Base-by-base conservation (phyloP, 2,329 filamentous ascomycete genomes). In the Chalara sp. region DNA sequence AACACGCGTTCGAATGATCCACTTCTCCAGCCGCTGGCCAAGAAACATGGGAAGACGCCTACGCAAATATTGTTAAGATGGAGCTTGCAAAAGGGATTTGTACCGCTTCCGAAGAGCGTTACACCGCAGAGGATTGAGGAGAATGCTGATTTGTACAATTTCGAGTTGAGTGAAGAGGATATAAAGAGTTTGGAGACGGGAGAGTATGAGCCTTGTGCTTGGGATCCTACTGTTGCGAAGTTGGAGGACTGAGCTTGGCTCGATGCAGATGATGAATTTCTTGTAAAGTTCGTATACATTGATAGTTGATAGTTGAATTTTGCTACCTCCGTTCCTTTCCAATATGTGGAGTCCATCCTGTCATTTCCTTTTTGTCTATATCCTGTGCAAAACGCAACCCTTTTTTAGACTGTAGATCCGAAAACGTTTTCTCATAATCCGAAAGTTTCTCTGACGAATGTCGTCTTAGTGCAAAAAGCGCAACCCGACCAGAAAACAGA, bases 11-110 rank as follows among this genome's bases (percentile, higher is more conserved):
- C 83, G 56, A 80, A 83, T 40, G 86, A 95, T 56, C 71, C 78
- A 55, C 79, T 77, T 10, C 71, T 93, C 32, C 75, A 78, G 53
- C 73, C 73, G 11, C 69, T 95, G 51, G 80, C 83, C 1, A 72
- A 84, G 60, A 91, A 89, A 70, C 80, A 93, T 65, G 35, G 35
- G n/a, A 90, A 86, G 70, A 80, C 80, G 6, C 80, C 85, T 53
- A 85, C 87, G 7, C 90, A 95, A 73, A 71, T 95, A 7, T 68
- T 96, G 61, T 70, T 95, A 46, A 78, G 89, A 56, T 96, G 89
- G 78, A 87, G 86, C 58, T 67, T 95, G 68, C 87, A 95, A 68
- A 91, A 88, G 70, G 85, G 80, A 4, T 83, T 80, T 65, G 75
- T 87, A 33, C 86, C 86, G 44, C 70, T 90, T 54, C 84, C 86